Conservation (phyloP, 1,284 basidiomycete species). For the Golubevia sp. region DNA sequence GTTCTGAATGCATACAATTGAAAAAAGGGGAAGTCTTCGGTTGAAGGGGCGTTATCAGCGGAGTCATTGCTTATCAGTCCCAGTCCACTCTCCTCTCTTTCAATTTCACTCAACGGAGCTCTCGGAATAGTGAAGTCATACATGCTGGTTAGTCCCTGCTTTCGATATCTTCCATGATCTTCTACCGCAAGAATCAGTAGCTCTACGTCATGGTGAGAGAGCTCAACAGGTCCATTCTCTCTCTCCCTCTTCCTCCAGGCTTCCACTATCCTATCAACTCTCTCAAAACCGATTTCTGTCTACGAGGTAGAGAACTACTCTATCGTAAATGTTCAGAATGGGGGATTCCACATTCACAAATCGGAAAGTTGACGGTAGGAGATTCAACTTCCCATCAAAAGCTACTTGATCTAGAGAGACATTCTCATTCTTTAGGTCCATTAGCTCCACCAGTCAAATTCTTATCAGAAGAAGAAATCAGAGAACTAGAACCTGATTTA, state of each 20-base stretch:
- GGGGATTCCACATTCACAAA: conserved; percentile 73
- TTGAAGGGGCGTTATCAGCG: no score
- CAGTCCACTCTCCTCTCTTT: no score
- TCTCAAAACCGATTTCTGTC: conserved; percentile 83
- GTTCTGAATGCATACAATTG: no score
- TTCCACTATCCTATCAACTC: conserved; percentile 77
- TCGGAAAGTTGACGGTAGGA: conserved; percentile 71
- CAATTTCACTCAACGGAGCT: no score
- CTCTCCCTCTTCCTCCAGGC: conserved; percentile 23
- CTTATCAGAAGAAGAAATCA: conserved; percentile 74
- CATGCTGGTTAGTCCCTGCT: conserved; percentile 68
- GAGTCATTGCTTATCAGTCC: no score
- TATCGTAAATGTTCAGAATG: conserved; percentile 76
- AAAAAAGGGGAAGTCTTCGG: no score
- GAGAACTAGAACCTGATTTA: conserved; percentile 80
- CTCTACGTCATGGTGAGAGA: not conserved
- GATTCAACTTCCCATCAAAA: not conserved
- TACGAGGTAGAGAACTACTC: conserved; percentile 82
- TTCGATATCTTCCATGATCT: conserved; percentile 17
- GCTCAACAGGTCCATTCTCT: not conserved
- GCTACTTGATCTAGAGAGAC: not conserved
- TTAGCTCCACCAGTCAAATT: conserved; percentile 64
- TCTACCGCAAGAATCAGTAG: not conserved
- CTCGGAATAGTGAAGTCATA: conserved; percentile 93
- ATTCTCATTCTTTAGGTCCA: not conserved